Evolutionary conservation across 192 early-diverging fungal genomes (phyloP), one percentile per base, ranked within the genome.

Genomic region (Entomortierella beljakovae): DNA sequence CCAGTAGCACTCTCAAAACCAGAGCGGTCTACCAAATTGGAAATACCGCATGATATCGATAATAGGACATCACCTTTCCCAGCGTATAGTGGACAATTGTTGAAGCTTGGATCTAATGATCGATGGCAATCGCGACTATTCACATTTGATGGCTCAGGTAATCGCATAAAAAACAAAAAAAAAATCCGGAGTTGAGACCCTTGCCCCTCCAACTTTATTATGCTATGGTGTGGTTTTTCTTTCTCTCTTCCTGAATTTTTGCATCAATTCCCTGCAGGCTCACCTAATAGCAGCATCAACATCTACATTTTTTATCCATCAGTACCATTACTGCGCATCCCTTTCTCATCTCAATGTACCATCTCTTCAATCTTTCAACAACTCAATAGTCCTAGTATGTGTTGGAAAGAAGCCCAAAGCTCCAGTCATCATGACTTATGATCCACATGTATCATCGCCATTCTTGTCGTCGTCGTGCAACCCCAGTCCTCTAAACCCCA

Each of bases 91-190:
- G 74, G 74, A 2, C 55, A 69, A 28, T 49, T 77, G 1, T 40
- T 68, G 11, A 74, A 74, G 40, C 64, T 66, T 2, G 71, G 71
- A 16, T 53, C 63, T 8, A 73, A 64, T 59, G 64, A 57, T 2
- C 63, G 63, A 23, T 74, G 71, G 71, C 71, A 74, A 42, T 66
- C 71, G 18, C 71, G 71, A 6, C 64, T 61, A 7, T 74, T 74
- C 33, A 65, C 64, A 33, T 74, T 74, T 50, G 71, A 74, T 26
- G 71, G 71, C 20, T 59, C 57, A 55, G 64, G 71, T 74, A 74
- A 66, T 15, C 2, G 50, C 13, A 32, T 18, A 23, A 28, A 28
- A 1, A 28, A 54, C n/a, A n/a, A n/a, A n/a, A n/a, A n/a, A n/a
- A n/a, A n/a, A n/a, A n/a, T n/a, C 31, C 18, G 25, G 18, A 29